Conservation (phyloP, 805 yeast species). For the Starmera caribaea region DNA sequence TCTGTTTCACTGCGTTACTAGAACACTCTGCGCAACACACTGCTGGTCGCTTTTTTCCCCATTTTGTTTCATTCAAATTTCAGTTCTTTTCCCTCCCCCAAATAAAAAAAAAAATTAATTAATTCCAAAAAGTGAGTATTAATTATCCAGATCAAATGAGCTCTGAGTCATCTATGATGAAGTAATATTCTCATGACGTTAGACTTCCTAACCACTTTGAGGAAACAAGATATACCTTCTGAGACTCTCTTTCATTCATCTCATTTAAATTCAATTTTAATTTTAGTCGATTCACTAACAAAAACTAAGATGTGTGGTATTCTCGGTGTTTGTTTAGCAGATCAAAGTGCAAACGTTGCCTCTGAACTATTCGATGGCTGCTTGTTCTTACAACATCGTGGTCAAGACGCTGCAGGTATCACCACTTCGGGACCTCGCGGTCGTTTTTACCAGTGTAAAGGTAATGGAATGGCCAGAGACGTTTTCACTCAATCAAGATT, state of each 20-base stretch:
- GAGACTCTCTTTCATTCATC: not conserved
- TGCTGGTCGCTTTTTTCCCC: no score
- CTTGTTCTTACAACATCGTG: conserved; percentile 89
- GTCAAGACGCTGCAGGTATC: conserved; percentile 99
- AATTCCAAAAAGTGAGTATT: no score
- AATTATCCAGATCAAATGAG: not conserved
- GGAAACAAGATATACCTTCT: conserved; percentile 10
- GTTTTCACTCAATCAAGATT: conserved; percentile 84
- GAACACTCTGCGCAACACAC: no score
- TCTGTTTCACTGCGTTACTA: no score
- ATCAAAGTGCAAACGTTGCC: conserved; percentile 64
- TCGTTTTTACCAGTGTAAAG: conserved; percentile 93
- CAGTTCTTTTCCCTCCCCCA: no score
- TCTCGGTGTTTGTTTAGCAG: conserved; percentile 76
- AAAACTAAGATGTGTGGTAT: conserved; percentile 77
- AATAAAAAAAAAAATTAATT: no score
- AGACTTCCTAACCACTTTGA: conserved; percentile 22
- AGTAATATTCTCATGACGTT: conserved; percentile 19
- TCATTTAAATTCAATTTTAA: not conserved
- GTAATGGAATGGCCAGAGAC: conserved; percentile 97
- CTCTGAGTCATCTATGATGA: conserved; percentile 5
- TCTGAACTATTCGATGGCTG: conserved; percentile 90
- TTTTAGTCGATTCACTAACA: not conserved
- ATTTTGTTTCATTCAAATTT: no score
- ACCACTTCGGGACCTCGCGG: conserved; percentile 93